Percentiles rank a stretch among this genome's conserved stretches.
Conservation (phyloP, 148 eudicot species). For the Bassia scoparia region DNA sequence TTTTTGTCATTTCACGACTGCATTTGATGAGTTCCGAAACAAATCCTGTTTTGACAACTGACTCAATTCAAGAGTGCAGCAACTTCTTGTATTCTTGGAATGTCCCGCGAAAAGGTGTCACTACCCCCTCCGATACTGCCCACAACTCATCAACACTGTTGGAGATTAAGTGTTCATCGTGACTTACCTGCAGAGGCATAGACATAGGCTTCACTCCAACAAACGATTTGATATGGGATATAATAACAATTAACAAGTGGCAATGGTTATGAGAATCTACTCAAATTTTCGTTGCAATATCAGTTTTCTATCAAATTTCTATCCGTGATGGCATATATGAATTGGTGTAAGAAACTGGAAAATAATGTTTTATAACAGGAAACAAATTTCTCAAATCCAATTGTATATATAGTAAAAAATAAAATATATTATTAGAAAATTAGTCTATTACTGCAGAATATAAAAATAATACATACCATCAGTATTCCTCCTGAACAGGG, state of each 20-base stretch:
- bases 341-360: too few relatives aligned
- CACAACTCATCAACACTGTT: conserved; percentile 97
- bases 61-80: conserved; percentile 42
- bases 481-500: conserved; percentile 96
- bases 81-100: conserved; percentile 95
- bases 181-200: conserved; percentile 72
- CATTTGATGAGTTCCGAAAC: neutral
- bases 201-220: neutral
- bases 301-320: too few relatives aligned
- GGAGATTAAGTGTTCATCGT: conserved; percentile 92
- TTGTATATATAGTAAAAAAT: too few relatives aligned
- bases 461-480: conserved; percentile 49
- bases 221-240: neutral
- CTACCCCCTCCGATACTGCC: conserved; percentile 87
- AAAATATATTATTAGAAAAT: too few relatives aligned
- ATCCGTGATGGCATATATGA: neutral
- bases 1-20: neutral
- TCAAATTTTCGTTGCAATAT: neutral
- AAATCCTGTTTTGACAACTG: neutral
- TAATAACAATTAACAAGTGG: neutral
- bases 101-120: conserved; percentile 72
- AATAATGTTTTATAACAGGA: too few relatives aligned
- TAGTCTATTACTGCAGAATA: too few relatives aligned
- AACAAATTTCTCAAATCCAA: too few relatives aligned
- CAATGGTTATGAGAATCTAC: neutral